Evolutionary conservation across 352 stramenopile species (phyloP).

Genomic region (Peronospora farinosa): DNA sequence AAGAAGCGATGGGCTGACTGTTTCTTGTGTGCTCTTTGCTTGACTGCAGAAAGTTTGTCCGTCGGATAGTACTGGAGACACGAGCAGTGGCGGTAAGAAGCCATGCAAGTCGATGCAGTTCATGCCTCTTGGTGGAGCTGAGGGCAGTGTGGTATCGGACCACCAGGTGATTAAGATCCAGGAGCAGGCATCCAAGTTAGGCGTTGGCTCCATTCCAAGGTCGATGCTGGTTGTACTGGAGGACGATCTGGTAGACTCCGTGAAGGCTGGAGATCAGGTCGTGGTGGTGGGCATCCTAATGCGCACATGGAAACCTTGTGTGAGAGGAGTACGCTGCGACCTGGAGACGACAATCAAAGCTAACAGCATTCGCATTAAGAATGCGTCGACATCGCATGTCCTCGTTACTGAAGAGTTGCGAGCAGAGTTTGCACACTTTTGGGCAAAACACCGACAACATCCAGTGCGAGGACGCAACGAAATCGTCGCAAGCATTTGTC

Average conservation of each 20-base stretch:
- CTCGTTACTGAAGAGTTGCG: conserved; percentile 76
- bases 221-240: conserved; percentile 93
- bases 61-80: conserved; percentile 29
- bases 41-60: conserved; percentile 45
- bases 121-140: conserved; percentile 36
- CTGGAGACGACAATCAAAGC: conserved; percentile 83
- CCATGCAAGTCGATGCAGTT: conserved; percentile 81
- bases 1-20: neutral
- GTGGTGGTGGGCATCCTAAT: conserved; percentile 89
- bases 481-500: conserved; percentile 91
- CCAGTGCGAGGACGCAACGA: conserved; percentile 78
- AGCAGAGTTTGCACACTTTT: conserved; percentile 90
- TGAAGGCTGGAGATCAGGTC: conserved; percentile 95
- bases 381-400: conserved; percentile 52
- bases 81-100: conserved; percentile 37
- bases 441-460: conserved; percentile 45
- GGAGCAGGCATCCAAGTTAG: conserved; percentile 89
- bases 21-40: neutral
- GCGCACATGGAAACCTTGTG: conserved; percentile 87
- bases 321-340: conserved; percentile 82
- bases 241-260: conserved; percentile 74
- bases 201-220: conserved; percentile 89
- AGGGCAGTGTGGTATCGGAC: conserved; percentile 51
- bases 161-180: conserved; percentile 95
- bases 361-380: conserved; percentile 68